Percentiles rank a stretch among this genome's conserved stretches.
Conservation (phyloP, 306 rosid species). For the Gleditsia sinensis region DNA sequence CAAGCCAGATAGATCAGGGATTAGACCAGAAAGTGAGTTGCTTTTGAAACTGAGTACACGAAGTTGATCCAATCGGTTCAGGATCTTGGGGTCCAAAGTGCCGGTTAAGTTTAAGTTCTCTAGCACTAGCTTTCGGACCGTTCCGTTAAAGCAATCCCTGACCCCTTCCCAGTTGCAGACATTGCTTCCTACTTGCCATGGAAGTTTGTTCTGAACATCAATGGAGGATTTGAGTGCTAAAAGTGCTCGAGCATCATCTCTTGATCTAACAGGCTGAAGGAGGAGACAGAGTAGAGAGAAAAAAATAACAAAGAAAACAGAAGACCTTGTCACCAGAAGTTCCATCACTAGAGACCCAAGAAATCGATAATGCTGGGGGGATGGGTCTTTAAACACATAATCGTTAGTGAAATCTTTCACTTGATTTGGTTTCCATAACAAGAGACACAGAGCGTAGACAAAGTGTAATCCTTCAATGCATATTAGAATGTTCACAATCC, state of each 20-base stretch:
- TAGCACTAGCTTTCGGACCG: conserved; percentile 76
- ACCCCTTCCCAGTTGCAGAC: conserved; percentile 82
- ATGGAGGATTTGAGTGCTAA: conserved; percentile 61
- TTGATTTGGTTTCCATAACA: conserved; percentile 26
- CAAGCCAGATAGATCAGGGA: conserved; percentile 72
- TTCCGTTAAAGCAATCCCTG: conserved; percentile 71
- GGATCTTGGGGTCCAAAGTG: conserved; percentile 49
- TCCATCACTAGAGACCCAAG: not conserved
- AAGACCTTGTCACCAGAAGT: conserved; percentile 27
- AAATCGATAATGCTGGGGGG: not conserved
- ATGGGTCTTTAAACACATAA: not conserved
- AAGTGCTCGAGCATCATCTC: conserved; percentile 62
- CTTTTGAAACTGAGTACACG: conserved; percentile 89
- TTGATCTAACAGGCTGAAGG: conserved; percentile 24
- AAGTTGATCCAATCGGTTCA: conserved; percentile 80
- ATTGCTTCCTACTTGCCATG: conserved; percentile 58
- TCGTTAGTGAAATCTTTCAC: not conserved
- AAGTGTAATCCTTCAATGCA: conserved; percentile 30
- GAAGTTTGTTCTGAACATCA: conserved; percentile 57
- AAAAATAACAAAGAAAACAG: conserved; percentile 4
- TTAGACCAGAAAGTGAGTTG: conserved; percentile 70
- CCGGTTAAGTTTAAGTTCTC: conserved; percentile 75
- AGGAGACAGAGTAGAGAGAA: conserved; percentile 25
- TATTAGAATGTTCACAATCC: not conserved
- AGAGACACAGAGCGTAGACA: not conserved